These are phyloP conservation scores for Pythium vanterpoolii DNA, from an alignment of 352 stramenopile genomes.

Conservation along the genomic window DNA sequence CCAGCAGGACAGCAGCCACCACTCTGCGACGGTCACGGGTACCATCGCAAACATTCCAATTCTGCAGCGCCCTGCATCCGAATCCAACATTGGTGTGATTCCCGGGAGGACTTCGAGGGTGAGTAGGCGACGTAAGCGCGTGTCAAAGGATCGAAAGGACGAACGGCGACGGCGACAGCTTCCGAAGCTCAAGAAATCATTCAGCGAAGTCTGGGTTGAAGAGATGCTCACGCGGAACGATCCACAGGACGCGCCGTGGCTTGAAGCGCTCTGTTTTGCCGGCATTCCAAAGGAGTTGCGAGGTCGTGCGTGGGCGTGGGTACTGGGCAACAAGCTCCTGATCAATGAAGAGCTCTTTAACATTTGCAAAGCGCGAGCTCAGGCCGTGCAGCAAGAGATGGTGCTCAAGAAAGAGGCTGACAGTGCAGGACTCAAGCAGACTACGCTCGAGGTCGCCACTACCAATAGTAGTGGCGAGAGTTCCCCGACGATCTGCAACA, in stretches of 20 bases:
- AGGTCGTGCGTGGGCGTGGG: conserved; percentile 73
- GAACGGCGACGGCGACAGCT: conserved; percentile 61
- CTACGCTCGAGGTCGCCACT: conserved; percentile 1
- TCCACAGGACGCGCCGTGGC: conserved; percentile 16
- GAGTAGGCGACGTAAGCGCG: conserved; percentile 32
- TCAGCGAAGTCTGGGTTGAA: conserved; percentile 71
- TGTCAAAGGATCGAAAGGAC: conserved; percentile 59
- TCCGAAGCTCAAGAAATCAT: conserved; percentile 69
- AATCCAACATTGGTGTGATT: conserved; percentile 30
- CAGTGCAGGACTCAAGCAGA: conserved; percentile 13
- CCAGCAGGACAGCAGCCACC: conserved; percentile 27
- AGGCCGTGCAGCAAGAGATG: conserved; percentile 77
- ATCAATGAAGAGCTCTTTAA: conserved; percentile 84
- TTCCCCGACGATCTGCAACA: conserved; percentile 8
- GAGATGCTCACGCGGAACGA: conserved; percentile 43
- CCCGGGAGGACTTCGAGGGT: conserved; percentile 20
- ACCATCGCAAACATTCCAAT: conserved; percentile 19
- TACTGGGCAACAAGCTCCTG: conserved; percentile 80
- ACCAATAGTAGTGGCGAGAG: conserved; percentile 15
- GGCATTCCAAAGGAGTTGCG: conserved; percentile 83
- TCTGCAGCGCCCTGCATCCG: conserved; percentile 39
- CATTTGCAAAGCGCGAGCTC: conserved; percentile 73
- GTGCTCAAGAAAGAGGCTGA: conserved; percentile 60
- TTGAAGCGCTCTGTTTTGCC: conserved; percentile 75
- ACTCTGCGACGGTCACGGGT: conserved; percentile 15